These are phyloP conservation scores for Rhynchosporium agropyri DNA, from an alignment of 2,329 filamentous ascomycete species.

Conservation along the genomic window DNA sequence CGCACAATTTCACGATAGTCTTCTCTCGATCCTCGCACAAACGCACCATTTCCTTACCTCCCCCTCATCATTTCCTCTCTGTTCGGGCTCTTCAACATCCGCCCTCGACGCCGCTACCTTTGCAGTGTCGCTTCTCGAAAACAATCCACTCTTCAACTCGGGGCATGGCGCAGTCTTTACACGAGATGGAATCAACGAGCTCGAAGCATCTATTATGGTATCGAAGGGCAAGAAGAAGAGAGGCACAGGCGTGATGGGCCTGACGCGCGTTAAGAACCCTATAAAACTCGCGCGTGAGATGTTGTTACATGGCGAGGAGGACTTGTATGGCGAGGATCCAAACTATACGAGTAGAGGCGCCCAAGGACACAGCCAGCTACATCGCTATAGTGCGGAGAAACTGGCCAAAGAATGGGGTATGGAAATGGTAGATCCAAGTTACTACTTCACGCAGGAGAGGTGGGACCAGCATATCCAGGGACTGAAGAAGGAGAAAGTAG, in stretches of 20 bases:
- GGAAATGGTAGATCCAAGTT: conserved; percentile 65
- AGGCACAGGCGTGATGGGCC: conserved; percentile 74
- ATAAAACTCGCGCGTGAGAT: conserved; percentile 73
- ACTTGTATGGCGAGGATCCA: conserved; percentile 52
- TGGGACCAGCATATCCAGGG: conserved; percentile 78
- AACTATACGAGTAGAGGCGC: conserved; percentile 44
- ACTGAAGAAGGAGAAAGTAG: conserved; percentile 50
- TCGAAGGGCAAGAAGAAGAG: conserved; percentile 72
- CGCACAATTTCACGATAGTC: conserved; percentile 58
- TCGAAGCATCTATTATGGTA: conserved; percentile 88
- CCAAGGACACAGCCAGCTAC: conserved; percentile 70
- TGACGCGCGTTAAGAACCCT: conserved; percentile 77
- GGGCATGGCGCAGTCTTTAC: conserved; percentile 87
- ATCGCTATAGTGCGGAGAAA: conserved; percentile 67
- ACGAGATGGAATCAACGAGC: conserved; percentile 77
- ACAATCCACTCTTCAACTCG: conserved; percentile 82
- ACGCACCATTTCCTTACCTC: conserved; percentile 50
- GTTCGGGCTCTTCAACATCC: conserved; percentile 44
- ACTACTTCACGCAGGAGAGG: conserved; percentile 77
- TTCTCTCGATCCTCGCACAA: conserved; percentile 61
- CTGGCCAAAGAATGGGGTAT: conserved; percentile 71
- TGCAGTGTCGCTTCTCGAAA: conserved; percentile 75
- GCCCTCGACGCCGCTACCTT: conserved; percentile 75
- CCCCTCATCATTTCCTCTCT: conserved; percentile 60
- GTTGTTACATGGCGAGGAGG: conserved; percentile 66